phyloP scores from a whole-genome alignment of 441 rosid species.

The Adansonia gregorii region DNA sequence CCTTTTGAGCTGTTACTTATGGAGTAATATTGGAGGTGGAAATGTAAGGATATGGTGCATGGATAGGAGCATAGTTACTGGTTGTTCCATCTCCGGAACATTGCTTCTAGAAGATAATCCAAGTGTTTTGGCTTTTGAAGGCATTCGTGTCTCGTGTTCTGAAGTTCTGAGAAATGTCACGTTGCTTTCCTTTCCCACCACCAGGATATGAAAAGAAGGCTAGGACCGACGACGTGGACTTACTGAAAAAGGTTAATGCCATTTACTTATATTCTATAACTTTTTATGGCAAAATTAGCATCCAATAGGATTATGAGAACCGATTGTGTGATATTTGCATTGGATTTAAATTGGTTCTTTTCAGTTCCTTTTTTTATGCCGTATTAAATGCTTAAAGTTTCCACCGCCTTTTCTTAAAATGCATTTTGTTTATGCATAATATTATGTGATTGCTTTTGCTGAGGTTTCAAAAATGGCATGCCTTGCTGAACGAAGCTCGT shows the following conservation, averaged over 20 bases:
- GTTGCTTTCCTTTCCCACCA: constrained; percentile 59
- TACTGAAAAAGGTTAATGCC: constrained; percentile 46
- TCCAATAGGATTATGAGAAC: constrained; percentile 15
- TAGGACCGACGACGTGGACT: constrained; percentile 38
- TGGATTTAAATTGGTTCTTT: not conserved
- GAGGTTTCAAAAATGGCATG: not conserved
- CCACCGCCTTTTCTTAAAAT: not conserved
- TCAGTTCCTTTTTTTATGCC: not conserved
- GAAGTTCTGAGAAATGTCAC: constrained; percentile 51
- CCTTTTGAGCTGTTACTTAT: constrained; percentile 23
- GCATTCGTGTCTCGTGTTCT: constrained; percentile 26
- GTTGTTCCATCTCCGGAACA: constrained; percentile 43
- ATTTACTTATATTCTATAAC: constrained; percentile 16
- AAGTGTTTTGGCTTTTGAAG: constrained; percentile 30
- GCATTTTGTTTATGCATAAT: constrained; percentile 18
- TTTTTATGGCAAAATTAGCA: constrained; percentile 22
- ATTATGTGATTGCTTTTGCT: constrained; percentile 10
- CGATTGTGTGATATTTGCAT: not conserved
- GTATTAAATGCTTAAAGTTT: constrained; percentile 16
- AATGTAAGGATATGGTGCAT: constrained; percentile 50
- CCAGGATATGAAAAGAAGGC: constrained; percentile 56
- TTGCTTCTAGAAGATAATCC: constrained; percentile 40
- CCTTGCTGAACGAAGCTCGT: not conserved
- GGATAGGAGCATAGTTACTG: constrained; percentile 47
- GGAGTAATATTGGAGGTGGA: constrained; percentile 41